Base-by-base conservation (phyloP, 331 rosid species). In the Telfairia occidentalis region DNA sequence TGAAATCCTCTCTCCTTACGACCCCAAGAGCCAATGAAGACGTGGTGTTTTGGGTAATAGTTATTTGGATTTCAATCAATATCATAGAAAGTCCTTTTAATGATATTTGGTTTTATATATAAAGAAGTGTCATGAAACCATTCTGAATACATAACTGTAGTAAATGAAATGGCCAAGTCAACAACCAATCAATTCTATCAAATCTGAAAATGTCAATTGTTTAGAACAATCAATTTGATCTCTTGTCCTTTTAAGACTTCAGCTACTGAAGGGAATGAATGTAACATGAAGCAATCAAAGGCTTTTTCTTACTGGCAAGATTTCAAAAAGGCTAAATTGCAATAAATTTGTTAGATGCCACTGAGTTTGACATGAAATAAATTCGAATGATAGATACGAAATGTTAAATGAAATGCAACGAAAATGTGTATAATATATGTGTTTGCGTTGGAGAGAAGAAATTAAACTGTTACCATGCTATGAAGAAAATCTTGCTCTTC, bases 401-500 rank as follows among this genome's bases (percentile, higher is more conserved):
- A 46, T 45, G n/a, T 46, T 13, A 18, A 15, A 48, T 48, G 64
- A 12, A 57, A 57, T 57, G 64, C 7, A 26, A 55, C 9, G 12
- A 2, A 7, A 26, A 55, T 55, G 16, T 58, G 15, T 30, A 16
- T 54, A 21, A 7, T n/a, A n/a, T n/a, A n/a, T n/a, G n/a, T n/a
- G 19, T 24, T 52, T 6, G 59, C 19, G 29, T 52, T 1, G 19
- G 10, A 52, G 3, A 19, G 2, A 19, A 23, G 5, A 15, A 28
- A 16, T 23, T 0, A 49, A 52, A n/a, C n/a, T 46, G 9, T 85
- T 86, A 91, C 98, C 98, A 91, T 15, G 96, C 96, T 59, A 91
- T 86, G 87, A 93, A 93, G 88, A 85, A 89, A 79, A 93, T 93
- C 89, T 93, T 93, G 96, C 97, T 91, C 76, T 93, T 91, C 88